These are phyloP conservation scores for Fragaria nilgerrensis DNA, from an alignment of 306 rosid genomes.

Conservation along the genomic window DNA sequence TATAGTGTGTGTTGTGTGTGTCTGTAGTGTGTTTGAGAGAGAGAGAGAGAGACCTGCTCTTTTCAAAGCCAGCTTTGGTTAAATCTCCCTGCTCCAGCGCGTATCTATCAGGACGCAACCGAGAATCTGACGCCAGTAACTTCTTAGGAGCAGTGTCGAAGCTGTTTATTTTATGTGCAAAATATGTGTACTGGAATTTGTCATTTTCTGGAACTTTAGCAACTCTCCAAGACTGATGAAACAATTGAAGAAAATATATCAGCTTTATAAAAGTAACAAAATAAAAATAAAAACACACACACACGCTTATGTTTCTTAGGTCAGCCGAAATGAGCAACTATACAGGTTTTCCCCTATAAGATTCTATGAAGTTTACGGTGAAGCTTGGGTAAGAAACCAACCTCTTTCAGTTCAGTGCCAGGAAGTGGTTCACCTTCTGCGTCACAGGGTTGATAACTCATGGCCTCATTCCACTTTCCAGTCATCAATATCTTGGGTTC, in stretches of 20 bases:
- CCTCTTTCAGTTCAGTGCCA: slow-evolving; percentile 87
- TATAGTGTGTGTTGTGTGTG: neutral
- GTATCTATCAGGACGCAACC: slow-evolving; percentile 85
- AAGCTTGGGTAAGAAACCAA: slow-evolving; percentile 24
- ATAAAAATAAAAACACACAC: neutral
- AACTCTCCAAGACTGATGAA: slow-evolving; percentile 32
- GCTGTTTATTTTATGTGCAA: slow-evolving; percentile 90
- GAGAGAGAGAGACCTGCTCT: slow-evolving; percentile 73
- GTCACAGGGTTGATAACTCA: slow-evolving; percentile 87
- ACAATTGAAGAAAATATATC: neutral
- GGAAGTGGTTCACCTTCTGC: slow-evolving; percentile 89
- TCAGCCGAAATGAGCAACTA: neutral
- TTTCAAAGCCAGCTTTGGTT: slow-evolving; percentile 83
- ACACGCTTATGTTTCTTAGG: neutral
- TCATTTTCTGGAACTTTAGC: slow-evolving; percentile 76
- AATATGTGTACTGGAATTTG: slow-evolving; percentile 78
- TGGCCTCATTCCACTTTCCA: slow-evolving; percentile 84
- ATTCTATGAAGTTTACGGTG: neutral
- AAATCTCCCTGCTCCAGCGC: slow-evolving; percentile 86
- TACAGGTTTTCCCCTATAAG: neutral
- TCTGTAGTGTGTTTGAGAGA: neutral
- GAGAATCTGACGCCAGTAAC: slow-evolving; percentile 87
- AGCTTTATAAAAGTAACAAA: neutral
- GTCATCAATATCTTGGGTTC: slow-evolving; percentile 90
- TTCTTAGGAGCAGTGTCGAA: slow-evolving; percentile 81